Evolutionary conservation across 371 early-diverging fungal species (phyloP), one percentile per base, ranked within the genome.

Genomic region (Mortierella sp.): DNA sequence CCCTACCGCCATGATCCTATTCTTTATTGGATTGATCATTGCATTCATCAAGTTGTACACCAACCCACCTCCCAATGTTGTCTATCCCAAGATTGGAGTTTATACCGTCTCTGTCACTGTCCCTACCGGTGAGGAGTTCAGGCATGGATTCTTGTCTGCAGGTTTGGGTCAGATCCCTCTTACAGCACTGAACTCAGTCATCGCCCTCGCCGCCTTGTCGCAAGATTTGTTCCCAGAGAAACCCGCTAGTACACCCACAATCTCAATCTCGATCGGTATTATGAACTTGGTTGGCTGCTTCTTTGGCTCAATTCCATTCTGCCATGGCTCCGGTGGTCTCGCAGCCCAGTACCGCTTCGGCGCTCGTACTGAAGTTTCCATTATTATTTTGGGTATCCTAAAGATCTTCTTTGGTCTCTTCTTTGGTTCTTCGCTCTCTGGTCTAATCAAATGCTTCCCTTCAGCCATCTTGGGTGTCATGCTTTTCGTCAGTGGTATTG

Each of bases 301-400:
- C 90, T 94, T 96, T 60, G 96, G 96, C 3, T 92, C 93, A 6
- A 89, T 94, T 79, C 96, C 97, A 4, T 94, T 90, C 75, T 96
- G 96, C 66, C 94, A 93, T 70, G 93, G 95, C 26, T 93, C 95
- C 10, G 97, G 97, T 26, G 97, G 97, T 12, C 84, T 97, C 40
- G 96, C 96, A 18, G 97, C 94, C 12, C 97, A 97, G 83, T 96
- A 96, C 83, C 94, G 95, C 2, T 97, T 96, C 78, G 97, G 97
- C 40, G 96, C 97, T 26, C 91, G 97, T 52, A 88, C 95, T 0
- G 96, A 92, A 65, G 90, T 93, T 18, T 93, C 94, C 52, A 87
- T 96, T 58, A 87, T 94, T 30, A 43, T 95, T 55, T 87, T 97
- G 12, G 97, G 97, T 14, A 18, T 86, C 5, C 67, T 88, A 85